Base-by-base conservation (phyloP, 2,329 filamentous ascomycete species). In the Cadophora malorum region DNA sequence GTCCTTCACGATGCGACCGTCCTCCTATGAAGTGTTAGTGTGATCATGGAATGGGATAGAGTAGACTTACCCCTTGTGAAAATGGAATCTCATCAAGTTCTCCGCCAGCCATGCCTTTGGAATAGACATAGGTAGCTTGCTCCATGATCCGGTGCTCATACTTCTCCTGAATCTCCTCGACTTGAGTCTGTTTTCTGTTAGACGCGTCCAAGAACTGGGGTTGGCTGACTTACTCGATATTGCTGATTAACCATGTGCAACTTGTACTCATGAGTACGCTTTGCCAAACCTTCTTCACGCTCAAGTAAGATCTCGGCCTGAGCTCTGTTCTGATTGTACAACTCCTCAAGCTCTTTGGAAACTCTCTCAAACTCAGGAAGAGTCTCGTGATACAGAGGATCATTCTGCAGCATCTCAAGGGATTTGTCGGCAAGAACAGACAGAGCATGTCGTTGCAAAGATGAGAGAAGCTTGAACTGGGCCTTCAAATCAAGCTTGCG, bases 341-440 rank as follows among this genome's bases (percentile, higher is more conserved):
- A 55, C 14, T 69, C 64, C 7, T 74, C 50, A 45, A 78, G 69
- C 21, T 56, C 63, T 7, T 69, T 56, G 12, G 63, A 71, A 6
- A 76, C 71, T 35, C 68, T 64, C 8, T 71, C 25, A 68, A 71
- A 78, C 62, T 78, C 75, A 0, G 75, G 74, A 33, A 76, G 63
- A 35, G 67, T 69, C 63, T 76, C 71, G 63, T 77, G 72, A 67
- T 73, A 74, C 9, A 71, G 67, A 4, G 73, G 69, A 65, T 77
- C 70, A 1, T 69, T 69, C 10, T 65, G 69, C 47, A 74, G 41
- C 9, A 63, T 63, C 21, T 73, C 67, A 19, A 77, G 62, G 2
- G 74, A 74, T 62, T 76, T 76, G n/a, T 77, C 73, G 16, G 71
- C 67, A 8, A 78, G 49, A n/a, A 64, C 63, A 21, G 71, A 65